Evolutionary conservation across 2,329 filamentous ascomycete genomes (phyloP).

Genomic region (Sporothrix dimorphospora): DNA sequence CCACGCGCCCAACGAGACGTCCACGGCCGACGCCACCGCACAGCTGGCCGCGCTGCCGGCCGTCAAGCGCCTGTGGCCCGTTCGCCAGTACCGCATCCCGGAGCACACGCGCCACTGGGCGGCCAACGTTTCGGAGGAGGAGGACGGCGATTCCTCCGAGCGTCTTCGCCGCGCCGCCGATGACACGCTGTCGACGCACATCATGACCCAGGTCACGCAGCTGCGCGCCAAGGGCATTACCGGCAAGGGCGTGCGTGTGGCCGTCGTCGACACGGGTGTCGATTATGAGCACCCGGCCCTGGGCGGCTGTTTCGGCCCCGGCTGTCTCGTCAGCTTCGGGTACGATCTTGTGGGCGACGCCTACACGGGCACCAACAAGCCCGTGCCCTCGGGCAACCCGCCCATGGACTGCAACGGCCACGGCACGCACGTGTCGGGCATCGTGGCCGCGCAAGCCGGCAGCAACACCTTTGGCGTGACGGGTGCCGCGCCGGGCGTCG

Average conservation of each 20-base stretch:
- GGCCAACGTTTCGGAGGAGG: constrained; percentile 39
- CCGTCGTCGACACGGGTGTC: constrained; percentile 54
- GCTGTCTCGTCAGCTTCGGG: constrained; percentile 33
- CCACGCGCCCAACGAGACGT: constrained; percentile 49
- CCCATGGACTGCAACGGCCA: constrained; percentile 60
- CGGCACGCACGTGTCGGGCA: constrained; percentile 65
- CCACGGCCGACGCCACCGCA: constrained; percentile 45
- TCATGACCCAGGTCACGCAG: constrained; percentile 61
- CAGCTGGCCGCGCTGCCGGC: constrained; percentile 48
- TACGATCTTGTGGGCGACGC: constrained; percentile 32
- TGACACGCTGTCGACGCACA: constrained; percentile 54
- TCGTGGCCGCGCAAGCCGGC: constrained; percentile 58
- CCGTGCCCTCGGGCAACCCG: constrained; percentile 49
- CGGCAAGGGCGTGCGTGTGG: constrained; percentile 58
- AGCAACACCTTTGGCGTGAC: constrained; percentile 57
- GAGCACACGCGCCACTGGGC: constrained; percentile 51
- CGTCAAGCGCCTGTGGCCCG: constrained; percentile 55
- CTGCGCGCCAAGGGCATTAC: constrained; percentile 52
- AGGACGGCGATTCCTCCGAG: constrained; percentile 37
- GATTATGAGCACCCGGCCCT: constrained; percentile 37
- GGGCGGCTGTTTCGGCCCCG: constrained; percentile 41
- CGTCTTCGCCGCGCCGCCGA: constrained; percentile 38
- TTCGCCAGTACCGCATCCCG: constrained; percentile 51
- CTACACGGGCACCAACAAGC: constrained; percentile 47
- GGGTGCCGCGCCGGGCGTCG: constrained; percentile 60